Base-by-base conservation (phyloP, 306 rosid genomes). In the Vigna reflexopilosa region DNA sequence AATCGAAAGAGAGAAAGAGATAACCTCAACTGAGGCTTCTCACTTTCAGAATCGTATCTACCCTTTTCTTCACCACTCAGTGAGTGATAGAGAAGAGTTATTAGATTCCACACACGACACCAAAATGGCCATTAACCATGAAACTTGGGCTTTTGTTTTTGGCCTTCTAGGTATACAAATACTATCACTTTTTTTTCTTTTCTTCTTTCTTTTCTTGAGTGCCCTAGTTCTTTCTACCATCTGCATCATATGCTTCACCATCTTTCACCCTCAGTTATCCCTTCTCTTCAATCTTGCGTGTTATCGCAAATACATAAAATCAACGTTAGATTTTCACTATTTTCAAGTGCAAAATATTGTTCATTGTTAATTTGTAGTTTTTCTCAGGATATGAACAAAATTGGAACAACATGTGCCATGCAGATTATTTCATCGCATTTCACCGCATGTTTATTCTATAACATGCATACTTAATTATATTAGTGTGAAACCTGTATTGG, bases 101-200 rank as follows among this genome's bases (percentile, higher is more conserved):
- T 10, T 52, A 45, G 6, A 22, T 67, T 67, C 36, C 57, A 34
- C 24, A 79, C 47, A 42, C 47, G 0, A 7, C 47, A 42, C 3
- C 9, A 16, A 50, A 8, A 80, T 95, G 98, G 88, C 91, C 48
- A 55, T 84, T n/a, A 40, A 66, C 77, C 84, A 77, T 34, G 80
- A 87, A 5, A 47, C 79, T 6, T 78, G 74, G 75, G 88, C 73
- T 76, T 81, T 95, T 62, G 68, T 84, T 72, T 95, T 89, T 50
- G 98, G 97, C 68, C 88, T 95, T 77, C 78, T 92, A 84, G 98
- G 98, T 94, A 86, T 5, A 2, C 28, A 26, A 26, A 26, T 26
- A 26, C 28, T 26, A 24, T 24, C 26, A 59, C 7, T 26, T 30
- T 28, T 14, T 13, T 59, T 14, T 13, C 7, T 5, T 59, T 45